phyloP scores from a whole-genome alignment of 768 basidiomycete genomes.

The Tricholoma hemisulphureum region DNA sequence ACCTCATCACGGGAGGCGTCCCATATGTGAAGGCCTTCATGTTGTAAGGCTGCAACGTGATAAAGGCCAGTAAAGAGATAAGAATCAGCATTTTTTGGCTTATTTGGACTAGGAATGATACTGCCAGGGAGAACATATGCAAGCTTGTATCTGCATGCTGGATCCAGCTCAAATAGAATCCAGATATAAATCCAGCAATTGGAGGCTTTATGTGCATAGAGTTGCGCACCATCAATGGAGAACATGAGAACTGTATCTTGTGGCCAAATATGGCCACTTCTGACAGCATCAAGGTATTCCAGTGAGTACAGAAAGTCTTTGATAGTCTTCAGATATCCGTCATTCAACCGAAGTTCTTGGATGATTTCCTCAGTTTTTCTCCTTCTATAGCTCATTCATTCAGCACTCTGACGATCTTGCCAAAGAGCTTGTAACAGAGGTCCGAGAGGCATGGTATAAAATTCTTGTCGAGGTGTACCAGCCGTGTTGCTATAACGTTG shows the following conservation, averaged over 20 bases:
- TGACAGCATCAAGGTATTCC: constrained; percentile 24
- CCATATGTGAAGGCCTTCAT: constrained; percentile 32
- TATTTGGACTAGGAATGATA: constrained; percentile 38
- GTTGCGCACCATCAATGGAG: constrained; percentile 40
- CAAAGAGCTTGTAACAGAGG: constrained; percentile 39
- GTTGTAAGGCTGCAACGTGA: constrained; percentile 29
- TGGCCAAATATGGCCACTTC: constrained; percentile 15
- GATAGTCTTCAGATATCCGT: background rate
- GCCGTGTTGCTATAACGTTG: constrained; percentile 23
- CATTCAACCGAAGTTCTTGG: constrained; percentile 3
- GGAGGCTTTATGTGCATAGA: constrained; percentile 40
- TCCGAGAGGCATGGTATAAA: too few relatives aligned
- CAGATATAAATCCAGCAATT: constrained; percentile 41
- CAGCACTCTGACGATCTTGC: constrained; percentile 16
- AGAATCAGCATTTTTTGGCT: constrained; percentile 35
- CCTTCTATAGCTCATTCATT: constrained; percentile 26
- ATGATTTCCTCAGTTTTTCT: constrained; percentile 18
- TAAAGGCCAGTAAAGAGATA: constrained; percentile 32
- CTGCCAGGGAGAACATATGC: constrained; percentile 29
- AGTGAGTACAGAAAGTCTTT: constrained; percentile 25
- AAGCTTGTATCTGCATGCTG: constrained; percentile 30
- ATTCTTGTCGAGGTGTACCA: constrained; percentile 30
- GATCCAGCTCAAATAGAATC: constrained; percentile 29
- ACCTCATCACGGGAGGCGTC: constrained; percentile 21
- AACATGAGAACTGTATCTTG: constrained; percentile 31